A percentile compares a stretch with the other conserved stretches of the same genome.
phyloP scores from a whole-genome alignment of 495 filamentous ascomycete species.

The Melanomma pulvis-pyrius region DNA sequence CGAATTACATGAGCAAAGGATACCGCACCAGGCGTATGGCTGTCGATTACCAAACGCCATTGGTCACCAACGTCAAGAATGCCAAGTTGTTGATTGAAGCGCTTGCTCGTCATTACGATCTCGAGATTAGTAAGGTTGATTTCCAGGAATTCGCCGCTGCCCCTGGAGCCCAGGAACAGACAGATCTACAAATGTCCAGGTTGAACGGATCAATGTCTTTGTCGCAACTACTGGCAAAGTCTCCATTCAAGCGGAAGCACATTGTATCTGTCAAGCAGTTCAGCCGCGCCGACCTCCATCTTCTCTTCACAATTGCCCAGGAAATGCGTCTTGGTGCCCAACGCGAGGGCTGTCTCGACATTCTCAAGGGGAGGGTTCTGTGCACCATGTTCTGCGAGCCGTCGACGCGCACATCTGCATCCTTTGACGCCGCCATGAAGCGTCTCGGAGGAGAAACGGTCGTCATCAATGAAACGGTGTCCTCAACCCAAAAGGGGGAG shows the following conservation, averaged over 20 bases:
- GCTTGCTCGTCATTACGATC: constrained; percentile 80
- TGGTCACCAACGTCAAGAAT: constrained; percentile 99
- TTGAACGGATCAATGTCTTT: constrained; percentile 54
- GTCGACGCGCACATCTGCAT: constrained; percentile 91
- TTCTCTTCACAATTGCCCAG: constrained; percentile 92
- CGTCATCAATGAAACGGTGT: constrained; percentile 74
- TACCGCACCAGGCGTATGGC: constrained; percentile 96
- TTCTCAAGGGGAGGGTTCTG: constrained; percentile 82
- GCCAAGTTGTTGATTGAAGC: constrained; percentile 97
- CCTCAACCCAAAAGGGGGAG: constrained; percentile 90
- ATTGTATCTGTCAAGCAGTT: constrained; percentile 91
- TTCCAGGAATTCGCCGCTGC: constrained; percentile 67
- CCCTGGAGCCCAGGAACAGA: constrained; percentile 17
- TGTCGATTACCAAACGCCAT: constrained; percentile 94
- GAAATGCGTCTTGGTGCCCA: constrained; percentile 95
- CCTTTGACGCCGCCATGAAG: constrained; percentile 98
- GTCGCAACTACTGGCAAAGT: constrained; percentile 74
- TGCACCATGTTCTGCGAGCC: constrained; percentile 97
- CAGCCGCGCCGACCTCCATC: constrained; percentile 79
- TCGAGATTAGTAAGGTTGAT: constrained; percentile 79
- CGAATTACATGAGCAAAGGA: constrained; percentile 97
- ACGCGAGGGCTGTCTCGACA: constrained; percentile 81
- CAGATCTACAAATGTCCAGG: constrained; percentile 68
- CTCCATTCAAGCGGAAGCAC: constrained; percentile 82
- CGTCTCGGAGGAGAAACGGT: constrained; percentile 85